A percentile compares a stretch with the other conserved stretches of the same genome.
These are phyloP conservation scores for Lagenaria siceraria DNA, from an alignment of 306 rosid genomes.

Conservation along the genomic window DNA sequence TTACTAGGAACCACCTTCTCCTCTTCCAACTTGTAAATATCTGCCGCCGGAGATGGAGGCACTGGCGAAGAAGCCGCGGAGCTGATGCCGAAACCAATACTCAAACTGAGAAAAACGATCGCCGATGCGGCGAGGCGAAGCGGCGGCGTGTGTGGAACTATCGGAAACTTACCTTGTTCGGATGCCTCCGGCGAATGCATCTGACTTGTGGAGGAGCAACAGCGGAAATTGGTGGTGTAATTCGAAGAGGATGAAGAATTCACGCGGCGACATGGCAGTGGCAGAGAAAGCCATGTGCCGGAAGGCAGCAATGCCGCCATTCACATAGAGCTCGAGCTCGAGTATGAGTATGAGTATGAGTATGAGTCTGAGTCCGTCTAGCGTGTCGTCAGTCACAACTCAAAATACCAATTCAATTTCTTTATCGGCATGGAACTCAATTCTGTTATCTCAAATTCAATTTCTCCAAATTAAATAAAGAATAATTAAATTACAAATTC, in stretches of 20 bases:
- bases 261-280: background rate
- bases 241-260: background rate
- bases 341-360: too few species aligned
- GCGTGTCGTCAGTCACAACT: too few species aligned
- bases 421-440: too few species aligned
- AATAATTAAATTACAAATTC: too few species aligned
- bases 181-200: background rate
- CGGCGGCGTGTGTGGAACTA: conserved; percentile 12
- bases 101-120: conserved; percentile 37
- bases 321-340: background rate
- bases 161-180: background rate
- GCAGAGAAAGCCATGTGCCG: background rate
- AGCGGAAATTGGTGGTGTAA: background rate
- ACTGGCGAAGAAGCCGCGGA: conserved; percentile 20
- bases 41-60: conserved; percentile 15
- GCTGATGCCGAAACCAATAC: conserved; percentile 36
- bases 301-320: conserved; percentile 5
- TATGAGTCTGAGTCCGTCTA: too few species aligned
- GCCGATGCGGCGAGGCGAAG: conserved; percentile 37
- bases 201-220: background rate
- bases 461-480: too few species aligned
- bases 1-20: conserved; percentile 42
- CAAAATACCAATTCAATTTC: too few species aligned
- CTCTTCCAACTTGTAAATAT: conserved; percentile 19
- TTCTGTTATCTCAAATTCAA: too few species aligned